Evolutionary conservation across 2,329 filamentous ascomycete genomes (phyloP).

Genomic region (Penicillium sp.): DNA sequence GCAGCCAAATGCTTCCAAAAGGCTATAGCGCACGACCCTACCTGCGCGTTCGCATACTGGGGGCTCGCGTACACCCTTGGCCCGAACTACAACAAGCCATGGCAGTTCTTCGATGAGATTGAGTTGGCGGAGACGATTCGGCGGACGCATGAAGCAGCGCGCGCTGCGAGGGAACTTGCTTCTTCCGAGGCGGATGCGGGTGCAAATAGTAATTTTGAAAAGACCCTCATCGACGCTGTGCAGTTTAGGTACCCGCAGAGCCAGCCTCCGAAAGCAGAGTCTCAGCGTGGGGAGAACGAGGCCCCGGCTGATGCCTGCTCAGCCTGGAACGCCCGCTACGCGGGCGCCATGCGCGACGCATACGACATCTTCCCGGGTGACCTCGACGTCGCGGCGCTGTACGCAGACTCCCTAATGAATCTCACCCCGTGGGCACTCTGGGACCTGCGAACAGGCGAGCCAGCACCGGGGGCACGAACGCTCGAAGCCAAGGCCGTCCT

Average conservation of each 20-base stretch:
- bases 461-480: constrained; percentile 60
- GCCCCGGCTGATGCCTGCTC: constrained; percentile 56
- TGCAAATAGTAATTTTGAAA: constrained; percentile 52
- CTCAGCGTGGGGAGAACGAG: constrained; percentile 26
- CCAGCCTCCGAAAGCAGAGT: background rate
- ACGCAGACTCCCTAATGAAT: constrained; percentile 69
- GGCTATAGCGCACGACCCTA: constrained; percentile 39
- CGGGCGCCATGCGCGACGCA: constrained; percentile 63
- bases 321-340: constrained; percentile 64
- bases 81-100: constrained; percentile 81
- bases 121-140: constrained; percentile 60
- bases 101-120: constrained; percentile 69
- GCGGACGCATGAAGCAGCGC: constrained; percentile 53
- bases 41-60: constrained; percentile 48
- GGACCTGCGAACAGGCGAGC: constrained; percentile 64
- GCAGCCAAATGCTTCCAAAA: constrained; percentile 43
- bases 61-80: constrained; percentile 67
- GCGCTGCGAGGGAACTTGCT: constrained; percentile 47
- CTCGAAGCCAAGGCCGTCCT: constrained; percentile 64
- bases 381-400: constrained; percentile 67
- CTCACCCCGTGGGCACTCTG: constrained; percentile 69
- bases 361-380: constrained; percentile 60
- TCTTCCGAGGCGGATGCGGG: constrained; percentile 43
- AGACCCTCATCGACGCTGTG: constrained; percentile 67
- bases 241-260: constrained; percentile 62